phyloP scores from a whole-genome alignment of 2,329 filamentous ascomycete species.

The Magnaporthales sp. region DNA sequence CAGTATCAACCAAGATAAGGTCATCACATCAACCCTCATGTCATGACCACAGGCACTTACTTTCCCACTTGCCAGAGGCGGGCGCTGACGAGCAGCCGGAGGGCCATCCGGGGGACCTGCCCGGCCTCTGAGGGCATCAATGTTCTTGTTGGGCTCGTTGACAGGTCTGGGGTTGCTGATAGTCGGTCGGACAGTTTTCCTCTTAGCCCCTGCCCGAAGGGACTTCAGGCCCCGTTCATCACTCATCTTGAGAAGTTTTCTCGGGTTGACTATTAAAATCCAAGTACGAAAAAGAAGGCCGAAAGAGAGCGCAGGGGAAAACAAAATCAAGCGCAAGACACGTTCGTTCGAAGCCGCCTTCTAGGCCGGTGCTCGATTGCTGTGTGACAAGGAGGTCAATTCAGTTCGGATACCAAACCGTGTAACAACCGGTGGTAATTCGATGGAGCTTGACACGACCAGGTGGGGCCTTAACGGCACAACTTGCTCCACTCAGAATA shows the following conservation, averaged over 20 bases:
- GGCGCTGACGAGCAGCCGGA: conserved; percentile 31
- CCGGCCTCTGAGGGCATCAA: conserved; percentile 23
- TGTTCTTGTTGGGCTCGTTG: conserved; percentile 47
- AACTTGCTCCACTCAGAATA: background rate
- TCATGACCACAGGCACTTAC: conserved; percentile 23
- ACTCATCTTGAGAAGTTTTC: conserved; percentile 35
- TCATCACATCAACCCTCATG: background rate
- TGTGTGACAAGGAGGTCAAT: background rate
- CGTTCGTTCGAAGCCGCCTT: background rate
- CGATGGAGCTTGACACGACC: background rate
- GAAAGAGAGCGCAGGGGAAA: background rate
- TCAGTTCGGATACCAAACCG: background rate
- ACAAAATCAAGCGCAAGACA: background rate
- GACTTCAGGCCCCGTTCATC: conserved; percentile 55
- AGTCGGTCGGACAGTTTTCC: conserved; percentile 45
- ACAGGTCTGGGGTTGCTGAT: conserved; percentile 58
- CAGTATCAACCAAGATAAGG: background rate
- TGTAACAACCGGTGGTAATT: background rate
- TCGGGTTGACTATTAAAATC: too few relatives aligned
- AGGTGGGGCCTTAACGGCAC: background rate
- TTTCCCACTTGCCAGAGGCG: conserved; percentile 47
- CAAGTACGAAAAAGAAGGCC: conserved; percentile 20
- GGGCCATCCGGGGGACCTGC: conserved; percentile 19
- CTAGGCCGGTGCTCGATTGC: background rate
- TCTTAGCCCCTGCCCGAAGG: conserved; percentile 50